Conservation (phyloP, 2,329 filamentous ascomycete species). For the Botrytis tulipae region DNA sequence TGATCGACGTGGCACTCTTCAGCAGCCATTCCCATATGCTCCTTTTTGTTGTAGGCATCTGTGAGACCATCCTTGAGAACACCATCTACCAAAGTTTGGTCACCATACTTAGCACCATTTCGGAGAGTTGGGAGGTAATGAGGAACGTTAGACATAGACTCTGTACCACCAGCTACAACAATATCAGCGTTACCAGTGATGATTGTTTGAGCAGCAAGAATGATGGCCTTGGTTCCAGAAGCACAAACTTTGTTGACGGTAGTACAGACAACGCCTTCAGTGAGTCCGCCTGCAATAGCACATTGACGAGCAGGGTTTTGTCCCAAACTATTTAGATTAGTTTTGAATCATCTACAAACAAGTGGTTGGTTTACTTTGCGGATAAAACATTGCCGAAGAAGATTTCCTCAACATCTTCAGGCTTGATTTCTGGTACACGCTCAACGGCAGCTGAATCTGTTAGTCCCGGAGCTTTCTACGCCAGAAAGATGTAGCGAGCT, state of each 20-base stretch:
- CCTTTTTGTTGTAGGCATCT: conserved; percentile 85
- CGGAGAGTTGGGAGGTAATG: conserved; percentile 91
- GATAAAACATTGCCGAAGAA: conserved; percentile 98
- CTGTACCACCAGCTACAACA: conserved; percentile 89
- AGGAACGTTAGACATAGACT: conserved; percentile 98
- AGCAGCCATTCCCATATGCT: conserved; percentile 92
- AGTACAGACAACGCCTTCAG: conserved; percentile 76
- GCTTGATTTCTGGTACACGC: conserved; percentile 80
- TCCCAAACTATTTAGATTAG: conserved; percentile 63
- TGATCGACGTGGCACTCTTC: conserved; percentile 91
- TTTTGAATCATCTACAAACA: background rate
- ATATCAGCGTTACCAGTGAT: conserved; percentile 92
- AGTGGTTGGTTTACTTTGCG: conserved; percentile 66
- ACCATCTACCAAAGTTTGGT: conserved; percentile 85
- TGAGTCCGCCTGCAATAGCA: conserved; percentile 83
- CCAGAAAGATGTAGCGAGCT: conserved; percentile 5
- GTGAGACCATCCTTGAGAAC: conserved; percentile 92
- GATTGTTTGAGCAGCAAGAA: conserved; percentile 94
- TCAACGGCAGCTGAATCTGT: conserved; percentile 65
- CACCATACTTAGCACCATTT: conserved; percentile 87
- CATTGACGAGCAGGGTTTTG: conserved; percentile 96
- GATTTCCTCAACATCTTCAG: conserved; percentile 89
- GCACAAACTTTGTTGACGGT: conserved; percentile 99
- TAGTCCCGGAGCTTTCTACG: background rate
- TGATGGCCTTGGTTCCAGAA: conserved; percentile 89